A percentile compares a stretch with the other conserved stretches of the same genome.
These are phyloP conservation scores for Talaromyces sp. DNA, from an alignment of 2,329 filamentous ascomycete genomes.

Conservation along the genomic window DNA sequence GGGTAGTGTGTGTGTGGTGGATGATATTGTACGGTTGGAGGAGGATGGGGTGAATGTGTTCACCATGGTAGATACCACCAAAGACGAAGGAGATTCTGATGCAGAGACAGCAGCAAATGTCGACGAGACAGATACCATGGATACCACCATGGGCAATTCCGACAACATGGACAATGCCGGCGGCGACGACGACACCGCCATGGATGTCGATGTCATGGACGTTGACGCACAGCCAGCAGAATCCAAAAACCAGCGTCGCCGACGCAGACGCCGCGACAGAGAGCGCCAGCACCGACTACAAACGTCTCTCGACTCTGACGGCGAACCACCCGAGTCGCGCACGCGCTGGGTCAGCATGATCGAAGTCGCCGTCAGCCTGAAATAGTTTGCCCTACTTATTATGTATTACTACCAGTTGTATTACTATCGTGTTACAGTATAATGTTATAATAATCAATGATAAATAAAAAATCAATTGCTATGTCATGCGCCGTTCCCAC, in stretches of 20 bases:
- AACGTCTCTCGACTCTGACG: slow-evolving; percentile 21
- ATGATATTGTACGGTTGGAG: slow-evolving; percentile 52
- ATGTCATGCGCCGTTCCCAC: background rate
- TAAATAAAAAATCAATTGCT: background rate
- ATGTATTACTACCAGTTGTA: background rate
- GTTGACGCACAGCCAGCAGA: slow-evolving; percentile 13
- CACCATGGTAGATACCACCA: background rate
- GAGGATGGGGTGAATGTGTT: slow-evolving; percentile 20
- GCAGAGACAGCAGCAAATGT: slow-evolving; percentile 19
- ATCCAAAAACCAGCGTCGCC: slow-evolving; percentile 13
- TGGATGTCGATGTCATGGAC: slow-evolving; percentile 5
- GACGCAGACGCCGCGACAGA: slow-evolving; percentile 26
- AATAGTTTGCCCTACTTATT: slow-evolving; percentile 21
- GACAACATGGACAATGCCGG: background rate
- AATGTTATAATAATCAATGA: background rate
- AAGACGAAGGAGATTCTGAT: slow-evolving; percentile 21
- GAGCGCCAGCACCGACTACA: slow-evolving; percentile 15
- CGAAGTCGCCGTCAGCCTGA: slow-evolving; percentile 40
- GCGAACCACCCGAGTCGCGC: slow-evolving; percentile 40
- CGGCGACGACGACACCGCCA: slow-evolving; percentile 11
- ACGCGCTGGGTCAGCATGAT: slow-evolving; percentile 46
- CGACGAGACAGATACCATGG: background rate
- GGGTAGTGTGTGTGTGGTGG: slow-evolving; percentile 54
- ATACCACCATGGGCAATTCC: background rate
- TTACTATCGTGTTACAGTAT: background rate